These are phyloP conservation scores for Hygrophorus russula DNA, from an alignment of 768 basidiomycete genomes.

Conservation along the genomic window DNA sequence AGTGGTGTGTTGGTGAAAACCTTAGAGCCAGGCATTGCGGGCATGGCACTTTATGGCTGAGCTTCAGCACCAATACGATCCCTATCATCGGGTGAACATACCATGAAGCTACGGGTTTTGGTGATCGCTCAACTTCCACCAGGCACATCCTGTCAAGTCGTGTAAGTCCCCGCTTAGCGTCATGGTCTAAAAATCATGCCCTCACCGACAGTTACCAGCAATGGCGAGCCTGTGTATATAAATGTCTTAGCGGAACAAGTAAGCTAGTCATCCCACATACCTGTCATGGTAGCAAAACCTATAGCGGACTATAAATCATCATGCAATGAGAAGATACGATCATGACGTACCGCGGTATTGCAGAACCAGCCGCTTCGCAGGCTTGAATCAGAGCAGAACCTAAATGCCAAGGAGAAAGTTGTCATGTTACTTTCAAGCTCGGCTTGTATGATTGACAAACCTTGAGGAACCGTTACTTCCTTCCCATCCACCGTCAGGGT, in stretches of 20 bases:
- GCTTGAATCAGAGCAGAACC: constrained; percentile 95
- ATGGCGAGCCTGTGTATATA: constrained; percentile 63
- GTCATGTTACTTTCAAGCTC: background rate
- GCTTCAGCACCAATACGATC: background rate
- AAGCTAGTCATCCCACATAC: constrained; percentile 22
- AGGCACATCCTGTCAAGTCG: constrained; percentile 75
- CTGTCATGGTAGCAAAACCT: constrained; percentile 86
- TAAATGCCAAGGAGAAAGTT: constrained; percentile 17
- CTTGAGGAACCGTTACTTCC: constrained; percentile 94
- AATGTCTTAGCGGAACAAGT: background rate
- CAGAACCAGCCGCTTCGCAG: constrained; percentile 80
- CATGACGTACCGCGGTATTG: constrained; percentile 57
- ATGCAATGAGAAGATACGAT: constrained; percentile 6
- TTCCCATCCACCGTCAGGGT: constrained; percentile 95
- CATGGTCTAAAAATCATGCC: constrained; percentile 3
- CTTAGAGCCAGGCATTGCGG: constrained; percentile 89
- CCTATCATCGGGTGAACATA: constrained; percentile 16
- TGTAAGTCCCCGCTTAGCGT: constrained; percentile 2
- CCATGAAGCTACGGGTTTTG: constrained; percentile 94
- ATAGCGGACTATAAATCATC: constrained; percentile 10
- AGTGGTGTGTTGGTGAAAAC: constrained; percentile 91
- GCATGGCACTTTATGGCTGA: constrained; percentile 67
- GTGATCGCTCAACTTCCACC: constrained; percentile 93
- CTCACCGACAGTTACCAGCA: constrained; percentile 93
- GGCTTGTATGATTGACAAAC: constrained; percentile 29